These are phyloP conservation scores for Fraxinus platypoda DNA, from an alignment of 305 asterid genomes.

Conservation along the genomic window DNA sequence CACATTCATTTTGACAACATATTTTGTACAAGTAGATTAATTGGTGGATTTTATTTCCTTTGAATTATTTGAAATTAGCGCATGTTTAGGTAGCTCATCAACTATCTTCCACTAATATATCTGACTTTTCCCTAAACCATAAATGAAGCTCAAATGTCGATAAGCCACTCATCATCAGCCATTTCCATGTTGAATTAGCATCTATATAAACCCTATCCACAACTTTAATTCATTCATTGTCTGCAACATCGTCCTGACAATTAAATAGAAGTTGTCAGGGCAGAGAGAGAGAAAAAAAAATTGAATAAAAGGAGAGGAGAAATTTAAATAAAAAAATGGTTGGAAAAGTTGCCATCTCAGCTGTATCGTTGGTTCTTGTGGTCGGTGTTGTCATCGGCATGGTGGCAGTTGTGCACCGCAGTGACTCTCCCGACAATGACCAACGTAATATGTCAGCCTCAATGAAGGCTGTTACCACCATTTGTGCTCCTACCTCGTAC, in stretches of 20 bases:
- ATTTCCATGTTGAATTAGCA: neutral
- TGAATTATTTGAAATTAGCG: neutral
- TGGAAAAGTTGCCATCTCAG: slow-evolving; percentile 32
- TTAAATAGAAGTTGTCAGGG: neutral
- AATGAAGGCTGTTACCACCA: slow-evolving; percentile 46
- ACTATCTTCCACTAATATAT: neutral
- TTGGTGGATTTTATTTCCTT: neutral
- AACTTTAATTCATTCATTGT: neutral
- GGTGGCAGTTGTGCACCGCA: slow-evolving; percentile 30
- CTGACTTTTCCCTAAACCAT: neutral
- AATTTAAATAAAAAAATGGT: neutral
- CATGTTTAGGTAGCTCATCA: neutral
- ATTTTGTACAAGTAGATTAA: too few relatives aligned
- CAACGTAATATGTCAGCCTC: neutral
- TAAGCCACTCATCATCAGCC: neutral
- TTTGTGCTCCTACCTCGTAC: slow-evolving; percentile 47
- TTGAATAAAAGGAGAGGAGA: neutral
- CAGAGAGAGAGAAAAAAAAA: neutral
- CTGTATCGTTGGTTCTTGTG: slow-evolving; percentile 38
- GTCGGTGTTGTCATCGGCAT: slow-evolving; percentile 47
- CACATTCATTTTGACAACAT: too few relatives aligned
- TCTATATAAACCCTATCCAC: neutral
- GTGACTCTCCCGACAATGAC: neutral
- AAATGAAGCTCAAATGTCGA: neutral
- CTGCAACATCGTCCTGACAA: neutral